phyloP scores from a whole-genome alignment of 371 early-diverging fungal species.

The Blakeslea trispora region DNA sequence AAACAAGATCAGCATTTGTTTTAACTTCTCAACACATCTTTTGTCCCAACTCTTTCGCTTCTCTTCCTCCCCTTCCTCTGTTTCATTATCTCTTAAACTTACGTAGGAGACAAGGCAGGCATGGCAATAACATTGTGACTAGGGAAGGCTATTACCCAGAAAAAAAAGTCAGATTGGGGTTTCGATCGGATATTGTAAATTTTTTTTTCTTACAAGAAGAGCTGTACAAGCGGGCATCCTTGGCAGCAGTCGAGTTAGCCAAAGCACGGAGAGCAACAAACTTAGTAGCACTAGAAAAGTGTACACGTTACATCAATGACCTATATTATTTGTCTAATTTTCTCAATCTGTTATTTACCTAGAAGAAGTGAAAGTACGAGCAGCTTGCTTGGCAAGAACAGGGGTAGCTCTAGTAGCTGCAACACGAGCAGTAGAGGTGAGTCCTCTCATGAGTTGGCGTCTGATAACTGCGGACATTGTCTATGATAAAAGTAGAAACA shows the following conservation, averaged over 20 bases:
- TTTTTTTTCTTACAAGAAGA: conserved; percentile 55
- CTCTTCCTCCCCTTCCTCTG: not conserved
- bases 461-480: conserved; percentile 42
- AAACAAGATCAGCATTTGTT: not conserved
- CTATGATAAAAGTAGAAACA: conserved; percentile 7
- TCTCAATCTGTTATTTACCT: conserved; percentile 24
- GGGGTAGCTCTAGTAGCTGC: conserved; percentile 41
- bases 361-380: conserved; percentile 41
- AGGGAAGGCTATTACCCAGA: conserved; percentile 70
- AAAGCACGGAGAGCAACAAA: conserved; percentile 53
- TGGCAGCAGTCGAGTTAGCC: conserved; percentile 30
- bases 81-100: conserved; percentile 19
- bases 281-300: conserved; percentile 35
- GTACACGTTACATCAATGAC: not conserved
- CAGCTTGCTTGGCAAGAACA: conserved; percentile 32
- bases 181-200: not conserved
- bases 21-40: too few relatives aligned
- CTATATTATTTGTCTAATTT: conserved; percentile 3
- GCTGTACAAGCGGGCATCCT: conserved; percentile 56
- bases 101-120: conserved; percentile 98
- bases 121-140: conserved; percentile 89
- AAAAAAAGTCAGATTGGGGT: conserved; percentile 2
- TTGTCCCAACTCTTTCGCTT: too few relatives aligned
- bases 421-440: conserved; percentile 42
- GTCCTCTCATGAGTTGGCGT: conserved; percentile 50